Conservation (phyloP, 2,329 filamentous ascomycete genomes). For the Colletotrichum simmondsii region DNA sequence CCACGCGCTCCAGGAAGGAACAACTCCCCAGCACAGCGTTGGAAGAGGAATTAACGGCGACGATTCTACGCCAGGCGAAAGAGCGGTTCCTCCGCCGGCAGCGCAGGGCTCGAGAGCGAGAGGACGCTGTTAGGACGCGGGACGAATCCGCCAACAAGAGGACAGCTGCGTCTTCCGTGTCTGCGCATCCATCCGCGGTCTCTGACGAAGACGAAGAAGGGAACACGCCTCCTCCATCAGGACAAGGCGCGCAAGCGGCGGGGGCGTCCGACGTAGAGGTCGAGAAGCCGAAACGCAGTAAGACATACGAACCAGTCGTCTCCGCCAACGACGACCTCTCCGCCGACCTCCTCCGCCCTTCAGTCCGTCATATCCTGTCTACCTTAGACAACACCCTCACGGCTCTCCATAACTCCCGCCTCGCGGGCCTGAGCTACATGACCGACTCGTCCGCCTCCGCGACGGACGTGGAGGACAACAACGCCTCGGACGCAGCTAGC, state of each 20-base stretch:
- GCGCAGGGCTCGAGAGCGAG: conserved; percentile 10
- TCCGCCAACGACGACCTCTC: conserved; percentile 79
- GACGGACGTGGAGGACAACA: conserved; percentile 34
- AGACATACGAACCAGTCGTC: conserved; percentile 61
- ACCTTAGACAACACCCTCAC: conserved; percentile 77
- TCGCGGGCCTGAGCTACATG: conserved; percentile 58
- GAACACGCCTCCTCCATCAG: neutral
- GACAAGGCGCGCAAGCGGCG: neutral
- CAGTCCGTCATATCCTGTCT: conserved; percentile 75
- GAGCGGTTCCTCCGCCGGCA: conserved; percentile 65
- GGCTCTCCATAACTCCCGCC: conserved; percentile 75
- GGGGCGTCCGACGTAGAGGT: neutral
- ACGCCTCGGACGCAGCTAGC: conserved; percentile 24
- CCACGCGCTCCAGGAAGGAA: conserved; percentile 55
- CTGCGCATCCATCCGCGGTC: neutral
- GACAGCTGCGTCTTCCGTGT: neutral
- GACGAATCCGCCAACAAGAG: neutral
- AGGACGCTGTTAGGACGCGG: neutral
- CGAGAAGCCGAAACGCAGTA: neutral
- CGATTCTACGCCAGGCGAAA: conserved; percentile 75
- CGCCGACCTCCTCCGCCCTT: conserved; percentile 71
- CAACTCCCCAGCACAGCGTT: conserved; percentile 69
- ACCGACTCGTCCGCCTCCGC: conserved; percentile 51
- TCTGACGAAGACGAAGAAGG: neutral
- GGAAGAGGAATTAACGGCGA: conserved; percentile 76